Percentiles rank a stretch among this genome's conserved stretches.
phyloP scores from a whole-genome alignment of 768 basidiomycete species.

The Cyclocybe aegerita region DNA sequence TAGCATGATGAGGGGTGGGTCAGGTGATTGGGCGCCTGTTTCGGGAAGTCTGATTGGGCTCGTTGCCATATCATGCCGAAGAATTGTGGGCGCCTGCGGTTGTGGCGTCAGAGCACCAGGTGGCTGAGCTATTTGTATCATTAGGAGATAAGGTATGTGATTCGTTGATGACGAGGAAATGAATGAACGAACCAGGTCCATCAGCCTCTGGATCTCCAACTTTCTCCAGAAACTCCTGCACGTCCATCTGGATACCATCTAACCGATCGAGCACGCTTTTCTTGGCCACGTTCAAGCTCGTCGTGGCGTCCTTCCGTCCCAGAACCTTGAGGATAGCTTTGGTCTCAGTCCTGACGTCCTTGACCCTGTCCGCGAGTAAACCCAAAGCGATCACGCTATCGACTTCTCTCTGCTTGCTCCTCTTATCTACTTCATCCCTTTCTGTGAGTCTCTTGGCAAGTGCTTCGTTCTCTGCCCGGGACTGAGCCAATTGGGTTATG shows the following conservation, averaged over 20 bases:
- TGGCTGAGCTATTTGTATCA: not conserved
- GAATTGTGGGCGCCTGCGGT: not conserved
- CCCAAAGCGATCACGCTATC: not conserved
- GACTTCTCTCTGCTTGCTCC: not conserved
- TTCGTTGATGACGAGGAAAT: not conserved
- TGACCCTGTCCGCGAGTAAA: conserved; percentile 1
- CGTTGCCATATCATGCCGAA: conserved; percentile 11
- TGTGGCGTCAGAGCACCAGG: not conserved
- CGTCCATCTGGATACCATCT: conserved; percentile 11
- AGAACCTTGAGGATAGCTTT: not conserved
- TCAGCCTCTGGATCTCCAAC: conserved; percentile 14
- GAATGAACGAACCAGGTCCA: not conserved
- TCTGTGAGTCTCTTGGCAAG: no score
- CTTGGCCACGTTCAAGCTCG: not conserved
- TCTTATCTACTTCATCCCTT: no score
- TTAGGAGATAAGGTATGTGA: not conserved
- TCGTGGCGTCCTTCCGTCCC: not conserved
- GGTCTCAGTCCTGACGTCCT: conserved; percentile 1
- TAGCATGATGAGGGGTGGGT: not conserved
- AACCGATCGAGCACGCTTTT: conserved; percentile 10
- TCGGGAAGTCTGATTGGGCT: conserved; percentile 7
- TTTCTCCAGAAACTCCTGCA: conserved; percentile 17
- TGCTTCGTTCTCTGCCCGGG: no score
- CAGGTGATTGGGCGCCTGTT: not conserved
- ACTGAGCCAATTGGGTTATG: no score